Percentiles rank a stretch among this genome's conserved stretches.
Conservation (phyloP, 192 early-diverging fungal genomes). For the Rhizophagus prolifer region DNA sequence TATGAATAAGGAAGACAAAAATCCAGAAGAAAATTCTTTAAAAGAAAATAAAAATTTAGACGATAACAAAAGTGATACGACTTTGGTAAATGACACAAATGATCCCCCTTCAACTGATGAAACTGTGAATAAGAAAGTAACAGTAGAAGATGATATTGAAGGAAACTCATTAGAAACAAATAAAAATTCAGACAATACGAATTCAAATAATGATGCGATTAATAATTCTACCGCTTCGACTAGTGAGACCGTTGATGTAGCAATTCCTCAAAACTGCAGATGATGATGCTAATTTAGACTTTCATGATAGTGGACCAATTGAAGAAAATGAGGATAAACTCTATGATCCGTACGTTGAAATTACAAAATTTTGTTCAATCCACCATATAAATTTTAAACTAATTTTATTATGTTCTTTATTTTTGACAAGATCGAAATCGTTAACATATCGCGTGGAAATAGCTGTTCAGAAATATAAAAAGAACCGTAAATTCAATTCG, state of each 20-base stretch:
- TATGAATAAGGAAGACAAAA: neutral
- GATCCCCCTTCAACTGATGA: neutral
- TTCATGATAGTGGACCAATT: constrained; percentile 41
- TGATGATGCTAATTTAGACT: constrained; percentile 34
- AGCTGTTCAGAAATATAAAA: constrained; percentile 52
- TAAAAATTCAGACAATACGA: neutral
- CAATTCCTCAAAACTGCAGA: constrained; percentile 52
- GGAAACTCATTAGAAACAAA: too few species aligned
- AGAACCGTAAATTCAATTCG: constrained; percentile 51
- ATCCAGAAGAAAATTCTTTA: neutral
- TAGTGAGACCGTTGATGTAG: neutral
- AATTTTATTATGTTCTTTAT: neutral
- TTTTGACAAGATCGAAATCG: constrained; percentile 37
- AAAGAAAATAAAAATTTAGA: neutral
- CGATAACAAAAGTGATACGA: neutral
- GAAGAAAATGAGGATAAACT: constrained; percentile 8
- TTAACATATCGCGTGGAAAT: constrained; percentile 49
- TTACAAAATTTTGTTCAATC: neutral
- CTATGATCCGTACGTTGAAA: constrained; percentile 18
- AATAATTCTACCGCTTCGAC: neutral
- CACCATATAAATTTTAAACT: neutral
- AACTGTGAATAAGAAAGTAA: neutral
- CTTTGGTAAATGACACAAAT: neutral
- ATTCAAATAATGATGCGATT: neutral
- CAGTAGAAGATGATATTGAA: neutral